Conservation (phyloP, 208 protist species). For the Crithidia bombi region DNA sequence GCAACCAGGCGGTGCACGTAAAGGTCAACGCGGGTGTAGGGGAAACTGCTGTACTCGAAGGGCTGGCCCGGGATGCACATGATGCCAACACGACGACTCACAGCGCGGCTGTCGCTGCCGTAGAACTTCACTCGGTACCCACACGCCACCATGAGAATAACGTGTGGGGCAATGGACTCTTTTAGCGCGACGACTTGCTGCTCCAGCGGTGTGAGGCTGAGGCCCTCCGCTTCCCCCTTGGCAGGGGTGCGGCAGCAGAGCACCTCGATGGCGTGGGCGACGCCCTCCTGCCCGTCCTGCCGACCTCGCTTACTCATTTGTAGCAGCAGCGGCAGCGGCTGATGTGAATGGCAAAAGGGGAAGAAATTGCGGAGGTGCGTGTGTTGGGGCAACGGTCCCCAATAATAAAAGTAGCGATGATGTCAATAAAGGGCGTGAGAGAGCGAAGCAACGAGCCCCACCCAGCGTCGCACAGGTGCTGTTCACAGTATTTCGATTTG, state of each 20-base stretch:
- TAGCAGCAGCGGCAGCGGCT: no score
- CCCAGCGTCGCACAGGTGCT: no score
- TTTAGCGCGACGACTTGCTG: constrained; percentile 77
- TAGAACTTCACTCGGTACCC: constrained; percentile 88
- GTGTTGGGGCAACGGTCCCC: no score
- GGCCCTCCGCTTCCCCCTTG: constrained; percentile 35
- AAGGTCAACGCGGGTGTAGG: constrained; percentile 75
- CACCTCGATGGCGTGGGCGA: constrained; percentile 65
- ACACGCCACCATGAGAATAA: constrained; percentile 86
- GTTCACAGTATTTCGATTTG: no score
- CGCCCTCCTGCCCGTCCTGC: constrained; percentile 43
- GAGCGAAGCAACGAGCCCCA: no score
- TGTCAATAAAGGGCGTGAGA: no score
- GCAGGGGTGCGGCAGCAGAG: constrained; percentile 50
- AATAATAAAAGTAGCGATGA: no score
- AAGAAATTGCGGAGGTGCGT: background rate
- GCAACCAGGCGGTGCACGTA: constrained; percentile 86
- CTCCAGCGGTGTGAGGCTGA: constrained; percentile 80
- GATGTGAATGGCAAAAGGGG: background rate
- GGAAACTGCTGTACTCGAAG: constrained; percentile 88
- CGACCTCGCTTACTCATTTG: constrained; percentile 70
- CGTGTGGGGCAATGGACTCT: constrained; percentile 52
- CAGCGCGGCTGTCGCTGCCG: constrained; percentile 79
- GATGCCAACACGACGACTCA: constrained; percentile 87
- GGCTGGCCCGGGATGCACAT: constrained; percentile 81